Evolutionary conservation across 805 yeast species (phyloP).

Genomic region (Nakazawaea wickerhamii): DNA sequence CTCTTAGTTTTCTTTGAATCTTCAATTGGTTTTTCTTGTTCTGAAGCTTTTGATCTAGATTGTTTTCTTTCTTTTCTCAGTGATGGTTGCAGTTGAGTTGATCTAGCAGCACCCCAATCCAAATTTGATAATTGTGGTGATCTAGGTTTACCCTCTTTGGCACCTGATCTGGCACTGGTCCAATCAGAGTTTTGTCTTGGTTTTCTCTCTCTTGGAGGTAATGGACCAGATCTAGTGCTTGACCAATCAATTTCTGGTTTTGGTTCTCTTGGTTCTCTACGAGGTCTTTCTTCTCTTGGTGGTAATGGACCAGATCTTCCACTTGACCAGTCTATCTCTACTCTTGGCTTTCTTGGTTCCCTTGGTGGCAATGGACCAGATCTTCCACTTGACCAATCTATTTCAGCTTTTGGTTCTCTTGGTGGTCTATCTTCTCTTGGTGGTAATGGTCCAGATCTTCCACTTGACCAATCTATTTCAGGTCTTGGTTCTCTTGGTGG

Average conservation of each 20-base stretch:
- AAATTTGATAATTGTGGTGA: slow-evolving; percentile 4
- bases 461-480: slow-evolving; percentile 17
- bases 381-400: slow-evolving; percentile 56
- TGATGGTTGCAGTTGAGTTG: slow-evolving; percentile 20
- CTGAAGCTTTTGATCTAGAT: slow-evolving; percentile 8
- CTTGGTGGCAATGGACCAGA: slow-evolving; percentile 31
- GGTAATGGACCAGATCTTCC: slow-evolving; percentile 30
- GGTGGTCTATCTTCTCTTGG: slow-evolving; percentile 25
- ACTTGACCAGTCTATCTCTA: slow-evolving; percentile 55
- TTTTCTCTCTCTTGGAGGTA: slow-evolving; percentile 20
- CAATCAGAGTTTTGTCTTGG: slow-evolving; percentile 34
- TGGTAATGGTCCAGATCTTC: slow-evolving; percentile 21
- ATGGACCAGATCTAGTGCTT: slow-evolving; percentile 34
- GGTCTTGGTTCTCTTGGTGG: slow-evolving; percentile 17
- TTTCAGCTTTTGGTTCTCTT: slow-evolving; percentile 38
- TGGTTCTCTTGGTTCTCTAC: slow-evolving; percentile 26
- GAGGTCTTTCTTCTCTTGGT: slow-evolving; percentile 20
- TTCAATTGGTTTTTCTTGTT: slow-evolving; percentile 11
- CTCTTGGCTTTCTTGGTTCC: slow-evolving; percentile 34
- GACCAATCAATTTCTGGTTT: slow-evolving; percentile 40
- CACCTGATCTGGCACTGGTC: slow-evolving; percentile 34
- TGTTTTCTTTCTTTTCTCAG: slow-evolving; percentile 19
- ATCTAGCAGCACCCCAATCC: slow-evolving; percentile 16
- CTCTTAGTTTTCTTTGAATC: slow-evolving; percentile 30
- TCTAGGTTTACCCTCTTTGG: slow-evolving; percentile 19